Percentiles rank a stretch among this genome's conserved stretches.
Conservation (phyloP, 495 filamentous ascomycete genomes). For the Recurvomyces mirabilis region DNA sequence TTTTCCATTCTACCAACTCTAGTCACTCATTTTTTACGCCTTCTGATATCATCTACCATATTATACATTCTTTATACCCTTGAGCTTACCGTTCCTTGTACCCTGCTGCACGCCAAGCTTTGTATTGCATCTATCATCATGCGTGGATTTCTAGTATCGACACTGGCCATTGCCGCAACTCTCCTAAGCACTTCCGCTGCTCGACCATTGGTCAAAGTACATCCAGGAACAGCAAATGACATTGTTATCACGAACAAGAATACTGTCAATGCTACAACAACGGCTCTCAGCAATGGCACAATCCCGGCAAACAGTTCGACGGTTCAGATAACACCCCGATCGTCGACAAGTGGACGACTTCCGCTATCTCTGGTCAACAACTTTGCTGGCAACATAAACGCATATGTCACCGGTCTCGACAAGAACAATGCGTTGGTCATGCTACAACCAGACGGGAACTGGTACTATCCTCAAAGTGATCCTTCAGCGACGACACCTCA, state of each 20-base stretch:
- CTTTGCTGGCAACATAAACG: conserved; percentile 28
- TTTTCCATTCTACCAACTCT: no score
- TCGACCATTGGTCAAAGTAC: neutral
- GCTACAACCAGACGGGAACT: conserved; percentile 30
- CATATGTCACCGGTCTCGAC: conserved; percentile 34
- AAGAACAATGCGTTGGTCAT: conserved; percentile 26
- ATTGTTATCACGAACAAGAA: neutral
- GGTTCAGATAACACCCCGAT: neutral
- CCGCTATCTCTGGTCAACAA: conserved; percentile 30
- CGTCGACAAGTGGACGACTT: neutral
- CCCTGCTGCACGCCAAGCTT: no score
- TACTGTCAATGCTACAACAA: conserved; percentile 4
- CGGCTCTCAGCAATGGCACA: neutral
- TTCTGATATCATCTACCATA: no score
- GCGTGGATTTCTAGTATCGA: no score
- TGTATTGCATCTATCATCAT: no score
- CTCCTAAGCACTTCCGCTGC: no score
- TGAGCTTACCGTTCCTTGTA: no score
- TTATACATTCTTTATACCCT: no score
- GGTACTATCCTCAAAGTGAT: conserved; percentile 29
- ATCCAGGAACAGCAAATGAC: neutral
- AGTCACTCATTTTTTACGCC: no score
- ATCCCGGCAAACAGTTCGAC: neutral
- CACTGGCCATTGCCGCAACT: no score
- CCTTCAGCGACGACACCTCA: conserved; percentile 20